These are phyloP conservation scores for Beta lomatogona DNA, from an alignment of 179 eudicot genomes.

Conservation along the genomic window DNA sequence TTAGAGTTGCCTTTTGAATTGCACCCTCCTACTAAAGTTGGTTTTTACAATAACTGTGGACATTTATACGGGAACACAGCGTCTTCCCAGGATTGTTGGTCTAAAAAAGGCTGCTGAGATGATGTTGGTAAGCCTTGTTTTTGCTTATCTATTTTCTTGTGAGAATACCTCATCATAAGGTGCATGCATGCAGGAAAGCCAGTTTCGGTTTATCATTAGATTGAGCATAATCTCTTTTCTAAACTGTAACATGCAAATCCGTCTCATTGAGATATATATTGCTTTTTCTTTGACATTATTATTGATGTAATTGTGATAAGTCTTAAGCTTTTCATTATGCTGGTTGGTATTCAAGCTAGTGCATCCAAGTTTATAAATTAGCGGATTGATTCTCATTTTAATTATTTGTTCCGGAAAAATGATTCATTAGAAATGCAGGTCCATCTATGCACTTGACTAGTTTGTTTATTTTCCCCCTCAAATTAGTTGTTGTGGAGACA, in stretches of 20 bases:
- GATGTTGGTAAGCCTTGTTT: constrained; percentile 61
- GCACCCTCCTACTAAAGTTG: no score
- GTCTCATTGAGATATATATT: no score
- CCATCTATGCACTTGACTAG: neutral
- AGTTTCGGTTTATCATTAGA: no score
- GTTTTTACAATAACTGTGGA: no score
- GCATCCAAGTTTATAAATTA: neutral
- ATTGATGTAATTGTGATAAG: neutral
- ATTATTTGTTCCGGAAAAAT: neutral
- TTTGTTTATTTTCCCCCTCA: neutral
- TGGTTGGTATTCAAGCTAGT: neutral
- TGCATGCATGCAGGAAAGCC: no score
- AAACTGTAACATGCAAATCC: no score
- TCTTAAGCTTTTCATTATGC: neutral
- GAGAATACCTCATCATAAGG: neutral
- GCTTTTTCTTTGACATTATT: no score
- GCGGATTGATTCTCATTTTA: neutral
- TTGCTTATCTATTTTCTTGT: neutral
- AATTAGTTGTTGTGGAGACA: no score
- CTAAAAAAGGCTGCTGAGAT: constrained; percentile 67
- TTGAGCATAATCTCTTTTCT: no score
- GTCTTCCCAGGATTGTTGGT: constrained; percentile 93
- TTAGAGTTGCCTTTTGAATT: no score
- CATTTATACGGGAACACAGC: no score
- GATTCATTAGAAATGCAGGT: neutral